Evolutionary conservation across 176 grass and related monocot genomes (phyloP).

Genomic region (Triticum urartu): DNA sequence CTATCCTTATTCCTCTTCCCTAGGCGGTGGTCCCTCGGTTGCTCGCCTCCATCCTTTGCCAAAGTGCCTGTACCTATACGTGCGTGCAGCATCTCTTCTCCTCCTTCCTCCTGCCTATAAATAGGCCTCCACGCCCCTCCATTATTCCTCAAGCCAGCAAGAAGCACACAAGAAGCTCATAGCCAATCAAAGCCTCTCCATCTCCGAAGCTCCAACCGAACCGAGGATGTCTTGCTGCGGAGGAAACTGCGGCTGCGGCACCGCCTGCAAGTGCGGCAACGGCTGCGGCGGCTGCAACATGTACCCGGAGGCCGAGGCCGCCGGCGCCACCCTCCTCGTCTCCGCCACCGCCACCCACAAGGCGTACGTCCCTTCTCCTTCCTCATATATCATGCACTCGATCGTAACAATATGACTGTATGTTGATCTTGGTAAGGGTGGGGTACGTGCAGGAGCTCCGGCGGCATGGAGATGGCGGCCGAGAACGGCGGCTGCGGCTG

Average conservation of each 20-base stretch:
- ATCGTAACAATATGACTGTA: no score
- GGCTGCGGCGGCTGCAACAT: slow-evolving; percentile 57
- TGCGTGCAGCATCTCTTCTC: not conserved
- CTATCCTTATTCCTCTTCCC: slow-evolving; percentile 25
- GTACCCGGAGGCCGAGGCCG: slow-evolving; percentile 33
- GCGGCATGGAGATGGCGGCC: no score
- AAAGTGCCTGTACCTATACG: not conserved
- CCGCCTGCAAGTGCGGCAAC: slow-evolving; percentile 47
- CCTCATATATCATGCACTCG: no score
- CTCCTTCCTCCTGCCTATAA: slow-evolving; percentile 25
- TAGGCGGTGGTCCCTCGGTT: slow-evolving; percentile 27
- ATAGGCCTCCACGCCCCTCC: not conserved
- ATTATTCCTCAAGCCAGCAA: slow-evolving; percentile 29
- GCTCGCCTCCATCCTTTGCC: slow-evolving; percentile 24
- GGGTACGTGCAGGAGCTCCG: no score
- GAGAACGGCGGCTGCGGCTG: no score
- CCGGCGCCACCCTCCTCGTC: no score
- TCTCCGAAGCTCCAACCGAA: not conserved
- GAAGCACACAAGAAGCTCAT: slow-evolving; percentile 1
- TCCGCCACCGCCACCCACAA: no score
- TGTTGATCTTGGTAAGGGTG: no score
- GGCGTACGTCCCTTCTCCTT: no score
- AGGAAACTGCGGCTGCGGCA: slow-evolving; percentile 53
- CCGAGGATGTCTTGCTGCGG: slow-evolving; percentile 62
- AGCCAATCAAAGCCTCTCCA: not conserved